Evolutionary conservation across 257 asterid genomes (phyloP).

Genomic region (Solanum medicagineum): DNA sequence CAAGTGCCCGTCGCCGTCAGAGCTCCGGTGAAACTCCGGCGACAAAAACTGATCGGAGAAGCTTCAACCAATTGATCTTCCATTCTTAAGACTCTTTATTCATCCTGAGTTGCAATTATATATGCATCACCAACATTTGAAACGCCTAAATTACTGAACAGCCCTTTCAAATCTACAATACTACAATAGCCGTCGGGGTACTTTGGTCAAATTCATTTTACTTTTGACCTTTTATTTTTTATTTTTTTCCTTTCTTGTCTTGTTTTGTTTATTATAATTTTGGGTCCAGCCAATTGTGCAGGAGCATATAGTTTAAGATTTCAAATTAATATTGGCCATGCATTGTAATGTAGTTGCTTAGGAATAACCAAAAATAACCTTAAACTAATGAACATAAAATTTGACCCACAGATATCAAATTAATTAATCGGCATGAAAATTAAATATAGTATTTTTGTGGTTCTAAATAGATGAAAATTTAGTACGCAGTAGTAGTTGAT

Average conservation of each 20-base stretch:
- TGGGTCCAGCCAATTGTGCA: background rate
- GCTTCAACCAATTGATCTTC: slow-evolving; percentile 7
- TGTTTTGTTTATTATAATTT: background rate
- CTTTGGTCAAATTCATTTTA: background rate
- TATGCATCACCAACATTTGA: slow-evolving; percentile 1
- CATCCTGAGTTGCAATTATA: background rate
- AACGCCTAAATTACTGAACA: background rate
- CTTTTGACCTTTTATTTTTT: background rate
- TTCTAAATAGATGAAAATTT: slow-evolving; percentile 1
- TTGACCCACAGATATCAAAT: background rate
- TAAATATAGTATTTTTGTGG: slow-evolving; percentile 27
- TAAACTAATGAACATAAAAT: slow-evolving; percentile 1
- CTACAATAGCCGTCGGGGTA: background rate
- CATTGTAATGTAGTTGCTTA: background rate
- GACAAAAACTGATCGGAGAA: background rate
- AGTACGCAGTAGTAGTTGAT: slow-evolving; percentile 19
- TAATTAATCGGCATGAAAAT: background rate
- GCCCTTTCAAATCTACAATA: background rate
- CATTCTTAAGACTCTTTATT: slow-evolving; percentile 6
- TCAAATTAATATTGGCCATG: slow-evolving; percentile 8
- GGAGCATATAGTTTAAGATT: background rate
- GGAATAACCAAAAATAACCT: background rate
- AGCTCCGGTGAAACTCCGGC: slow-evolving; percentile 16
- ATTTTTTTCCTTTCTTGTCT: background rate
- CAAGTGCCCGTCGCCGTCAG: slow-evolving; percentile 7